Base-by-base conservation (phyloP, 768 basidiomycete species). In the Lentinula sp. region DNA sequence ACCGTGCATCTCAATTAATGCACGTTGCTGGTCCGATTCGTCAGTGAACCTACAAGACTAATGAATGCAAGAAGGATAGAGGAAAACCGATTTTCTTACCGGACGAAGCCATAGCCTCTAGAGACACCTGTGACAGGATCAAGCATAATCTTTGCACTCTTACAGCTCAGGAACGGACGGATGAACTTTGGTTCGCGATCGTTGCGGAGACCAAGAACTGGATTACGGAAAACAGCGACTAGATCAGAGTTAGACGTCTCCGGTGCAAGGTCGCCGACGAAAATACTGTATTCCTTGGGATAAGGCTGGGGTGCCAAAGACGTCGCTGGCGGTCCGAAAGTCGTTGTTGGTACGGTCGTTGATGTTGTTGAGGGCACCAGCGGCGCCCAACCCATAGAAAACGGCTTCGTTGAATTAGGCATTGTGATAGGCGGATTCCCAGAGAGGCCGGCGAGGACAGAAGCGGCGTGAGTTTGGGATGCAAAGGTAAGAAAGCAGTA, bases 171-270 rank as follows among this genome's bases (percentile, higher is more conserved):
- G 75, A 96, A 97, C 2, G 93, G 91, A 7, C 86, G 82, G 58
- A 95, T 93, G 65, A 93, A 90, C 71, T 91, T 91, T 18, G 93
- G 92, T 71, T 91, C 91, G 61, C 92, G 81, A 70, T 94, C 91
- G 69, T 88, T 90, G 61, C 91, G 83, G 57, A 93, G 80, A 46
- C 91, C 91, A 13, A 93, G 82, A 2, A 93, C 88, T 0, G 93
- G 93, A 72, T 95, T 93, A 68, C 92, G 87, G 74, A 94, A 93
- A 66, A 95, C 89, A 28, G 90, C 91, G 54, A 96, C 92, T n/a
- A 96, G 78, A 71, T 97, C 94, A n/a, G 90, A 90, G 74, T 96
- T 95, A 66, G 91, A 93, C 6, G 92, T 92, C 74, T 95, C 93
- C 9, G 93, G 90, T 2, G 93, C 93, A 48, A 97, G 81, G 73